These are phyloP conservation scores for Hemisphaericaspora nanyangensis DNA, from an alignment of 805 yeast species.

Conservation along the genomic window DNA sequence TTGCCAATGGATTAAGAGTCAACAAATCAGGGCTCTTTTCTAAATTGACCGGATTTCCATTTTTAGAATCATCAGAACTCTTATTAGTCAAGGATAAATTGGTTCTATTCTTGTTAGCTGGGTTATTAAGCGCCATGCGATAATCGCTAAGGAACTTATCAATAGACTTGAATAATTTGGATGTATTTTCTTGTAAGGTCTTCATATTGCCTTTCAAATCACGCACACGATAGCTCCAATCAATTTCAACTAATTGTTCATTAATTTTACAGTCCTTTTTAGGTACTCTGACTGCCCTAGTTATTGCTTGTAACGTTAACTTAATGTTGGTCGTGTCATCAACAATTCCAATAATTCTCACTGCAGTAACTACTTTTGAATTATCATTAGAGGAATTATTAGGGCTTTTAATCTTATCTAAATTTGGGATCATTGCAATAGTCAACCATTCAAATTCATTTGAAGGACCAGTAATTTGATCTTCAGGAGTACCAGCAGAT, in stretches of 20 bases:
- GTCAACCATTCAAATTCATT: slow-evolving; percentile 31
- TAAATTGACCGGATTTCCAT: slow-evolving; percentile 5
- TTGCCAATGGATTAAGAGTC: slow-evolving; percentile 57
- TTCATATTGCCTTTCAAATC: slow-evolving; percentile 16
- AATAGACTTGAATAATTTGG: slow-evolving; percentile 31
- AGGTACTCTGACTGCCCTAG: slow-evolving; percentile 33
- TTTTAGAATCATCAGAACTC: slow-evolving; percentile 9
- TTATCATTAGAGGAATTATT: slow-evolving; percentile 7
- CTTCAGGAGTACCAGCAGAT: not conserved
- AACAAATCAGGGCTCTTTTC: slow-evolving; percentile 29
- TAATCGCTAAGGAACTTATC: slow-evolving; percentile 37
- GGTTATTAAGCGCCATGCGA: slow-evolving; percentile 24
- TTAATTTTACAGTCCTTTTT: slow-evolving; percentile 12
- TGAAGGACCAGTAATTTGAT: not conserved
- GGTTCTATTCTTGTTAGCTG: slow-evolving; percentile 4
- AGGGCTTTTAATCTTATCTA: slow-evolving; percentile 26
- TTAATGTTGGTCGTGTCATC: slow-evolving; percentile 42
- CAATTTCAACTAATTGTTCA: slow-evolving; percentile 25
- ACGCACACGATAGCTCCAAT: slow-evolving; percentile 17
- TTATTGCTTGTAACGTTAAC: slow-evolving; percentile 47
- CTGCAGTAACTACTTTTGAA: slow-evolving; percentile 36
- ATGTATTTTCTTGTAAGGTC: slow-evolving; percentile 15
- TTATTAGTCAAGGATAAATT: slow-evolving; percentile 11
- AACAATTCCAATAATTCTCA: slow-evolving; percentile 44
- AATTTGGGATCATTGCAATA: slow-evolving; percentile 33